phyloP scores from a whole-genome alignment of 768 basidiomycete species.

The Postia placenta region DNA sequence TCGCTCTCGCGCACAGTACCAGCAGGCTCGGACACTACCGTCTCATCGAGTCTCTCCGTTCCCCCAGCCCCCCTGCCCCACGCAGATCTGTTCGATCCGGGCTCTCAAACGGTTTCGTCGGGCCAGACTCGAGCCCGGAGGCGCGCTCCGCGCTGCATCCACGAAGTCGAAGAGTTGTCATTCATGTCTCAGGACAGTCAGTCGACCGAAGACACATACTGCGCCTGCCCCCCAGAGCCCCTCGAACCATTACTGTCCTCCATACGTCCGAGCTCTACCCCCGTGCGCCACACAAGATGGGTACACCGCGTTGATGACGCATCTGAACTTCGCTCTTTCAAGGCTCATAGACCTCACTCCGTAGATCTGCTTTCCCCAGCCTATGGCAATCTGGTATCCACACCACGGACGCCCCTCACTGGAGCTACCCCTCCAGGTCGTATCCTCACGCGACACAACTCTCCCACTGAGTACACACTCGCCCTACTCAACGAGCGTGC shows the following conservation, averaged over 20 bases:
- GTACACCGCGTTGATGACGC: slow-evolving; percentile 50
- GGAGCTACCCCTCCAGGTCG: slow-evolving; percentile 3
- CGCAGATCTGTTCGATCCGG: slow-evolving; percentile 3
- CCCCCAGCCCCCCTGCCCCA: slow-evolving; percentile 1
- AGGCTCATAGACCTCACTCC: too few species aligned
- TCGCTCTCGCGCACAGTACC: slow-evolving; percentile 26
- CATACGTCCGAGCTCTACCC: slow-evolving; percentile 11
- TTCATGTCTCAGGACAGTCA: slow-evolving; percentile 11
- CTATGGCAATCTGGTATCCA: too few species aligned
- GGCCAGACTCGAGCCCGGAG: slow-evolving; percentile 5
- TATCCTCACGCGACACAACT: slow-evolving; percentile 28
- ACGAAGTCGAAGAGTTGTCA: slow-evolving; percentile 40
- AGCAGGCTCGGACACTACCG: slow-evolving; percentile 27
- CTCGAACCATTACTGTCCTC: slow-evolving; percentile 1
- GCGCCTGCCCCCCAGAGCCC: slow-evolving; percentile 15
- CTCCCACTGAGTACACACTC: slow-evolving; percentile 39
- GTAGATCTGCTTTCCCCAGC: too few species aligned
- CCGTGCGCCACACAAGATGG: slow-evolving; percentile 47
- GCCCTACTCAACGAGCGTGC: slow-evolving; percentile 55
- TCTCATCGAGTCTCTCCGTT: slow-evolving; percentile 19
- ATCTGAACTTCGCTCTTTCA: slow-evolving; percentile 45
- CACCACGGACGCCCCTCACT: too few species aligned
- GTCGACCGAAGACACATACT: slow-evolving; percentile 1
- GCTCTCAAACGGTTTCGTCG: slow-evolving; percentile 1
- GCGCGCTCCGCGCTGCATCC: slow-evolving; percentile 40